A percentile compares a stretch with the other conserved stretches of the same genome.
phyloP scores from a whole-genome alignment of 2,329 filamentous ascomycete species.

The Xylariaceae sp. region DNA sequence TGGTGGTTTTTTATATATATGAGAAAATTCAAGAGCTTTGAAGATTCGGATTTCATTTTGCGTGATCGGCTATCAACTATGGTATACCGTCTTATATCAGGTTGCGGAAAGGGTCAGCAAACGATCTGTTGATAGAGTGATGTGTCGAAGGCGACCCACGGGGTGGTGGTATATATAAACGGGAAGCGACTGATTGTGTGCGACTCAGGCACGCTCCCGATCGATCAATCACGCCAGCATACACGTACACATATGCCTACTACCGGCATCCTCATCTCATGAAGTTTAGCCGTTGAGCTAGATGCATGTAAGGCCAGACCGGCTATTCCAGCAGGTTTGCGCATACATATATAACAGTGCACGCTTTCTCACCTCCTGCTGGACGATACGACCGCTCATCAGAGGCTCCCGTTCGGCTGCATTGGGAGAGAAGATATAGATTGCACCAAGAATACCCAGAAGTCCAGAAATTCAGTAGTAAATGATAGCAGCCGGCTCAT shows the following conservation, averaged over 20 bases:
- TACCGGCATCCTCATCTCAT: too few relatives aligned
- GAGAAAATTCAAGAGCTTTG: neutral
- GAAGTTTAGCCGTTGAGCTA: too few relatives aligned
- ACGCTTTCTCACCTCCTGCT: too few relatives aligned
- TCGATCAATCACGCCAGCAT: too few relatives aligned
- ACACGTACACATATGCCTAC: too few relatives aligned
- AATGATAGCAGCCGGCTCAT: neutral
- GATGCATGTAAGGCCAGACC: neutral
- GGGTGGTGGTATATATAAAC: too few relatives aligned
- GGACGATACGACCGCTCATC: too few relatives aligned
- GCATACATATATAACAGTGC: too few relatives aligned
- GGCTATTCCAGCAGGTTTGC: neutral
- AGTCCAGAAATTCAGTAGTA: neutral
- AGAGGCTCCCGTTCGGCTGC: neutral
- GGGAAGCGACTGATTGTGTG: too few relatives aligned
- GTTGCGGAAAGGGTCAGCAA: neutral
- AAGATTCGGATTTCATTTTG: neutral
- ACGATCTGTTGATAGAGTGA: neutral
- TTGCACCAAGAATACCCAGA: neutral
- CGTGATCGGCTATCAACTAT: neutral
- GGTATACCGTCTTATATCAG: neutral
- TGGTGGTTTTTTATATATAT: conserved; percentile 4
- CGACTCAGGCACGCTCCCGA: too few relatives aligned
- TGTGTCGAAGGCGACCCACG: neutral
- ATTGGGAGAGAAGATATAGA: neutral